A percentile compares a stretch with the other conserved stretches of the same genome.
These are phyloP conservation scores for Acer yangbiense DNA, from an alignment of 345 rosid genomes.

Conservation along the genomic window DNA sequence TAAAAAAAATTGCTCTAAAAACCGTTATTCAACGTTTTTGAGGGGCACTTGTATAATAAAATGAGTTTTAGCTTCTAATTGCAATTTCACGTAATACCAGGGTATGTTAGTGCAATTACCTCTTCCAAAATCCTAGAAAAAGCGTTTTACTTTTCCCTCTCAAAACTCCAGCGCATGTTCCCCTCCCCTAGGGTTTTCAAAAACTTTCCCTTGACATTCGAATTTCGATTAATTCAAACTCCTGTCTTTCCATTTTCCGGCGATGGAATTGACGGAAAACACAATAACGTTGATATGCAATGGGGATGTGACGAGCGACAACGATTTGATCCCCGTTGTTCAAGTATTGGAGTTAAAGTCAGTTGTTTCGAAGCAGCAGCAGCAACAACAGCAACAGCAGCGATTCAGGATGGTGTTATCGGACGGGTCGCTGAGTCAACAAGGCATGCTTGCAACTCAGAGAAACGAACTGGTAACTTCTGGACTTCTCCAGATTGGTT, in stretches of 20 bases:
- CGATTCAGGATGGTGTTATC: slow-evolving; percentile 61
- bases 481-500: slow-evolving; percentile 59
- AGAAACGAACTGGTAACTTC: slow-evolving; percentile 52
- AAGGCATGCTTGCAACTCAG: slow-evolving; percentile 74
- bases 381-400: slow-evolving; percentile 39
- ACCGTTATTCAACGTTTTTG: no score
- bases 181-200: slow-evolving; percentile 3
- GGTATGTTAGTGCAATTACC: no score
- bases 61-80: no score
- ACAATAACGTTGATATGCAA: slow-evolving; percentile 51
- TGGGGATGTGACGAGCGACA: slow-evolving; percentile 46
- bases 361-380: slow-evolving; percentile 51
- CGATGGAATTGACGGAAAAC: slow-evolving; percentile 60
- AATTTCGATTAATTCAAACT: background rate
- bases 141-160: background rate
- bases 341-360: slow-evolving; percentile 75
- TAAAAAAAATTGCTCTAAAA: no score
- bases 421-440: slow-evolving; percentile 60
- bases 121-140: background rate
- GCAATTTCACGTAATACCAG: no score
- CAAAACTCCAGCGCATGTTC: background rate
- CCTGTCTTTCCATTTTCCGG: slow-evolving; percentile 16
- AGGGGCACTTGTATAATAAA: no score
- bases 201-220: background rate
- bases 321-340: slow-evolving; percentile 58